phyloP scores from a whole-genome alignment of 768 basidiomycete genomes.

The Albatrellus ellisii region DNA sequence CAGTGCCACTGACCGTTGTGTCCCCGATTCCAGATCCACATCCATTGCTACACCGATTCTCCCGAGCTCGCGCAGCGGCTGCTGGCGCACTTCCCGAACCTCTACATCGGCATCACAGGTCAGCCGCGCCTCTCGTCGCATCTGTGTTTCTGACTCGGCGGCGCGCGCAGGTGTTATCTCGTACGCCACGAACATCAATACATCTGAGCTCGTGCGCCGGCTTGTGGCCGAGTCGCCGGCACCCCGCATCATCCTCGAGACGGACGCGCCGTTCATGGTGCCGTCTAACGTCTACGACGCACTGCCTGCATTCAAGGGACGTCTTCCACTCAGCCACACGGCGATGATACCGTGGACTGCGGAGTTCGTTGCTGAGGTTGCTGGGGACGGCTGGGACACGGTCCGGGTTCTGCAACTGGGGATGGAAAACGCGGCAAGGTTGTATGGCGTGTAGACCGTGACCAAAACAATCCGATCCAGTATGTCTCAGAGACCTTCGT shows the following conservation, averaged over 20 bases:
- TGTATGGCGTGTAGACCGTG: constrained; percentile 45
- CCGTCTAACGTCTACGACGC: constrained; percentile 59
- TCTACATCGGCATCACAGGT: constrained; percentile 78
- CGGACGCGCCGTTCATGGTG: constrained; percentile 83
- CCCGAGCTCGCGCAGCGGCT: constrained; percentile 62
- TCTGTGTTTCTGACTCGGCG: not conserved
- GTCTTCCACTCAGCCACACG: constrained; percentile 59
- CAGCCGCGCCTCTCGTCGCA: constrained; percentile 1
- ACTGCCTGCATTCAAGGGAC: constrained; percentile 37
- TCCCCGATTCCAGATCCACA: constrained; percentile 44
- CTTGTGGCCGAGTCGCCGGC: constrained; percentile 14
- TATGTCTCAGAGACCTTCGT: no score
- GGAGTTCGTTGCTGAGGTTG: constrained; percentile 47
- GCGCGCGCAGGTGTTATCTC: constrained; percentile 54
- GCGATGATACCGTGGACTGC: constrained; percentile 85
- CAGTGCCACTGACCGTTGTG: not conserved
- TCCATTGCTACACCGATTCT: constrained; percentile 83
- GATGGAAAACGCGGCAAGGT: constrained; percentile 44
- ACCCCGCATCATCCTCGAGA: constrained; percentile 49
- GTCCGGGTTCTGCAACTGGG: constrained; percentile 47
- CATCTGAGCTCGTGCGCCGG: constrained; percentile 48
- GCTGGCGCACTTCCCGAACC: constrained; percentile 65
- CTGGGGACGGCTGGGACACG: constrained; percentile 32
- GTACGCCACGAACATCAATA: constrained; percentile 63
- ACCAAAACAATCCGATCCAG: no score